Base-by-base conservation (phyloP, 805 yeast species). In the Saturnispora kantuleensis region DNA sequence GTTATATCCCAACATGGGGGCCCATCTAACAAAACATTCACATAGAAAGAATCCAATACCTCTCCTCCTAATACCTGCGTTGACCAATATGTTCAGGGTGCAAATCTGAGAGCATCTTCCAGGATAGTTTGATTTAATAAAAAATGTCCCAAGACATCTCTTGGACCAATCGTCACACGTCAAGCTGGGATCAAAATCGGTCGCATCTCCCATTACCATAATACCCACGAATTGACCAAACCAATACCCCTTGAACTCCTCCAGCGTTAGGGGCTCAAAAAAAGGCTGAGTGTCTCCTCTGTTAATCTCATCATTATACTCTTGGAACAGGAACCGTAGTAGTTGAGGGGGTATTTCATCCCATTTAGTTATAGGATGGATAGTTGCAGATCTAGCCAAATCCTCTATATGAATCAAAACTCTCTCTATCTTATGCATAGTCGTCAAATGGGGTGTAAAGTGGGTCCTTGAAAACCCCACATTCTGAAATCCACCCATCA, bases 61-160 rank as follows among this genome's bases (percentile, higher is more conserved):
- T 59, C 84, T 85, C 21, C 90, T 88, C 55, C 98, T 69, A 53
- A 86, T 86, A 51, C 95, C 95, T 4, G 95, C 93, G 62, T 90
- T 88, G 2, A 90, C 97, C 31, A 90, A 66, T 54, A 90, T 84
- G 16, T 82, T 81, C 1, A 86, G 95, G 0, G 95, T 84, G 54
- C 95, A 88, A n/a, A 93, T 81, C 58, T 90, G 97, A 0, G 95
- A 79, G 15, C 93, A 82, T 38, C 97, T 69, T 2, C 97, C 97
- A 0, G 97, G 96, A 58, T 81, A 90, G 55, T 86, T 84, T 2
- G 97, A 93, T 51, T 83, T 83, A 49, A 90, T 72, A 58, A 74
- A 80, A 57, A 90, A 88, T 1, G 89, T 75, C 0, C 97, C 98
- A 39, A 93, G 68, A 59, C 97, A 90, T 58, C 83, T 89, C 54